Evolutionary conservation across 768 basidiomycete genomes (phyloP), one percentile per base, ranked within the genome.

Genomic region (Mycena venus): DNA sequence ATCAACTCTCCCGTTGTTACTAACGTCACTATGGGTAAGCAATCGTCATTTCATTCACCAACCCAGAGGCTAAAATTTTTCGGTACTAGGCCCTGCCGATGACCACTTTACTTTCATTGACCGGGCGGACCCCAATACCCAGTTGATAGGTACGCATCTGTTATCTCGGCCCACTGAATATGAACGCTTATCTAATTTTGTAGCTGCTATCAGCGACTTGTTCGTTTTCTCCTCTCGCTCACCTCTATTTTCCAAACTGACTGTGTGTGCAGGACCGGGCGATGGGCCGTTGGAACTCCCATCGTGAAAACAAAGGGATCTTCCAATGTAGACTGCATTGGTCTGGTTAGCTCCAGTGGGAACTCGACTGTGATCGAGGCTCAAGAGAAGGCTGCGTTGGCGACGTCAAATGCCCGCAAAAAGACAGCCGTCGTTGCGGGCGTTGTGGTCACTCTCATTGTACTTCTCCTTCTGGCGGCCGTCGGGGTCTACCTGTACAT

Each of bases 201-300:
- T 66, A 88, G 88, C 80, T 65, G 80, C 84, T 38, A 79, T 86
- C 58, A 80, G 80, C 47, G 85, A 89, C 77, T 79, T 82, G 89
- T 89, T 69, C 84, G 89, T 85, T 17, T n/a, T 55, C 58, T 40
- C 60, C 38, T 4, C 59, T 63, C 14, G 44, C 21, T 53, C 40
- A 14, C 3, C 4, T 42, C 15, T 25, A 31, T 29, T 62, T 62
- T 47, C 36, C 38, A 40, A 21, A 60, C 58, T 74, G 51, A 60
- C 32, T 27, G 36, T 51, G 31, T 68, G 47, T 60, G 47, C 74
- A 89, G 87, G n/a, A 83, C 82, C 36, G 86, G 85, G 14, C 80
- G 80, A 42, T 84, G 84, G 81, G 85, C 83, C 4, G 62, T 72
- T 38, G 81, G 82, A 47, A 82, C 82, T n/a, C 80, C 82, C 6